Evolutionary conservation across 148 eudicot species (phyloP), one percentile per base, ranked within the genome.

Genomic region (Drosera capensis): DNA sequence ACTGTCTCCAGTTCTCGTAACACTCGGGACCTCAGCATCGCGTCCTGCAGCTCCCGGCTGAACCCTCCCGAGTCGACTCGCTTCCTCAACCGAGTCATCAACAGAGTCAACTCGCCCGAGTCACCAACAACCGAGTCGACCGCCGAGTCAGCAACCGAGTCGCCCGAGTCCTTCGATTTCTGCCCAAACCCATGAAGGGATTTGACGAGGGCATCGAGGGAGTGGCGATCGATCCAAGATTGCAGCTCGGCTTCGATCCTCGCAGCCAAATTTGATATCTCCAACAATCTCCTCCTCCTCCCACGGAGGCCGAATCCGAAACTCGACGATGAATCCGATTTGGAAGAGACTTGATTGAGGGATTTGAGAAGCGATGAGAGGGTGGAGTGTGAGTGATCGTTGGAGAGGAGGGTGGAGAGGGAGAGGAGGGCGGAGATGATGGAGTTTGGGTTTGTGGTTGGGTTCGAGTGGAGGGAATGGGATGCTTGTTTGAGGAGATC

Each of bases 211-310:
- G 41, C 63, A 16, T 75, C 73, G 14, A 82, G 26, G 31, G 48
- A 55, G 46, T 79, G 86, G 9, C 88, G 88, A 49, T 87, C 94
- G 17, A 87, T 87, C 88, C 93, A 82, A 11, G 85, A 75, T 41
- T 79, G 82, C 21, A 87, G 50, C 48, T 82, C 96, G 0, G 70
- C 67, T 65, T 87, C 80, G 18, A 82, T 74, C 1, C n/a, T n/a
- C n/a, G n/a, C n/a, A n/a, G n/a, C n/a, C n/a, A n/a, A n/a, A n/a
- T n/a, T n/a, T n/a, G n/a, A n/a, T n/a, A n/a, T n/a, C n/a, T n/a
- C n/a, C n/a, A n/a, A n/a, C n/a, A n/a, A n/a, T n/a, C n/a, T n/a
- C n/a, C n/a, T n/a, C n/a, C n/a, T n/a, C n/a, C n/a, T n/a, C n/a
- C n/a, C n/a, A n/a, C n/a, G n/a, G n/a, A n/a, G n/a, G n/a, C n/a